A percentile compares a stretch with the other conserved stretches of the same genome.
These are phyloP conservation scores for Capronia americana DNA, from an alignment of 2,329 filamentous ascomycete genomes.

Conservation along the genomic window DNA sequence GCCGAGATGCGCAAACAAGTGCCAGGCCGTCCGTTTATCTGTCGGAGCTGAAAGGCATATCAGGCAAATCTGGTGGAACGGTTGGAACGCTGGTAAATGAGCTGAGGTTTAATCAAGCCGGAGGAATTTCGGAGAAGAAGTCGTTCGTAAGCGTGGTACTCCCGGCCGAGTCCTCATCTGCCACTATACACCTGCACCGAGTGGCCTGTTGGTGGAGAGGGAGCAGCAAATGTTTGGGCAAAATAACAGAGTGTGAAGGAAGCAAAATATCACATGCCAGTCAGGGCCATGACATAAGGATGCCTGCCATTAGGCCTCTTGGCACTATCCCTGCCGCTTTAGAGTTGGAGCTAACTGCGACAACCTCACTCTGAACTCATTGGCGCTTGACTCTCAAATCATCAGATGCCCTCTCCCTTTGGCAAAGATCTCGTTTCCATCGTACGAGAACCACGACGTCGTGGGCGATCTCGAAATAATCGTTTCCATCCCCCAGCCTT, in stretches of 20 bases:
- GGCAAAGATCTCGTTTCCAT: neutral
- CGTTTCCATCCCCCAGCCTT: neutral
- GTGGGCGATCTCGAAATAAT: neutral
- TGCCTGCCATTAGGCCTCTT: neutral
- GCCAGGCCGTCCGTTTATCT: constrained; percentile 13
- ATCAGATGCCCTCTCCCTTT: neutral
- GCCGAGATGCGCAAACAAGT: neutral
- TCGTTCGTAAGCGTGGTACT: neutral
- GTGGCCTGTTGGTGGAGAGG: neutral
- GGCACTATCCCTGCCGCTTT: neutral
- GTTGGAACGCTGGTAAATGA: constrained; percentile 20
- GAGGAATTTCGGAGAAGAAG: neutral
- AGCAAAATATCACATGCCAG: constrained; percentile 9
- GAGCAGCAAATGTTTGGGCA: constrained; percentile 2
- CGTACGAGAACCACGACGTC: neutral
- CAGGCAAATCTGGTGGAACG: constrained; percentile 16
- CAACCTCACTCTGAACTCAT: neutral
- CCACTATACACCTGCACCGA: neutral
- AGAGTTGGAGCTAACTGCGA: neutral
- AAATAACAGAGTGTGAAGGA: neutral
- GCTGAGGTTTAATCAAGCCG: neutral
- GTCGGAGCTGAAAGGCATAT: constrained; percentile 2
- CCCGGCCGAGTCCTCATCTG: neutral
- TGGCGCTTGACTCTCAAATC: neutral
- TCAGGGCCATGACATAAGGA: neutral